Evolutionary conservation across 768 basidiomycete species (phyloP).

Genomic region (Tricholoma hemisulphureum): DNA sequence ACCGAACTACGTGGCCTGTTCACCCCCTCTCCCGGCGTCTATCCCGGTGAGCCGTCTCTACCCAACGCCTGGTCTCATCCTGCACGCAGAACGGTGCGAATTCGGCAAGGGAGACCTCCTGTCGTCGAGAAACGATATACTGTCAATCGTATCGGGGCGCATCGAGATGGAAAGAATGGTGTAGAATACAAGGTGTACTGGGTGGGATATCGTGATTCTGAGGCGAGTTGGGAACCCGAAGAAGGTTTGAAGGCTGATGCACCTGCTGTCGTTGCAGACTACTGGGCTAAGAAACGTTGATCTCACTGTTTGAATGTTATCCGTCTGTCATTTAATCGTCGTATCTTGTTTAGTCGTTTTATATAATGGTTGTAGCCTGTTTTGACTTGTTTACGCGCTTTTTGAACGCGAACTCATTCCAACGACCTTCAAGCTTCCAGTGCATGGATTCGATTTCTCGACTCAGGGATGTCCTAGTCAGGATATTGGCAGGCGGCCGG

Average conservation of each 20-base stretch:
- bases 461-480: constrained; percentile 53
- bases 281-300: constrained; percentile 21
- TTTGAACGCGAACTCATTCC: constrained; percentile 13
- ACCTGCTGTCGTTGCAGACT: constrained; percentile 43
- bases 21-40: constrained; percentile 22
- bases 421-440: background rate
- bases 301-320: background rate
- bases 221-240: constrained; percentile 62
- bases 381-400: constrained; percentile 26
- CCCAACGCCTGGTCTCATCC: constrained; percentile 58
- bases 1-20: constrained; percentile 40
- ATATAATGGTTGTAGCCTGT: constrained; percentile 2
- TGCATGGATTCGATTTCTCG: constrained; percentile 60
- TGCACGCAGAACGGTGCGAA: constrained; percentile 40
- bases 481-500: constrained; percentile 44
- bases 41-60: constrained; percentile 31
- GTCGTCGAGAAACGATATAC: constrained; percentile 45
- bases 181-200: constrained; percentile 52
- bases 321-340: background rate
- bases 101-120: constrained; percentile 37
- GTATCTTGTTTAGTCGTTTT: background rate
- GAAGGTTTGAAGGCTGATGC: constrained; percentile 46
- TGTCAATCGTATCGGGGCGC: constrained; percentile 35
- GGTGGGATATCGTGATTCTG: constrained; percentile 49
- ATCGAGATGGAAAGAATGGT: constrained; percentile 35